A percentile compares a stretch with the other conserved stretches of the same genome.
phyloP scores from a whole-genome alignment of 352 stramenopile genomes.

The Hyaloperonospora arabidopsidis region DNA sequence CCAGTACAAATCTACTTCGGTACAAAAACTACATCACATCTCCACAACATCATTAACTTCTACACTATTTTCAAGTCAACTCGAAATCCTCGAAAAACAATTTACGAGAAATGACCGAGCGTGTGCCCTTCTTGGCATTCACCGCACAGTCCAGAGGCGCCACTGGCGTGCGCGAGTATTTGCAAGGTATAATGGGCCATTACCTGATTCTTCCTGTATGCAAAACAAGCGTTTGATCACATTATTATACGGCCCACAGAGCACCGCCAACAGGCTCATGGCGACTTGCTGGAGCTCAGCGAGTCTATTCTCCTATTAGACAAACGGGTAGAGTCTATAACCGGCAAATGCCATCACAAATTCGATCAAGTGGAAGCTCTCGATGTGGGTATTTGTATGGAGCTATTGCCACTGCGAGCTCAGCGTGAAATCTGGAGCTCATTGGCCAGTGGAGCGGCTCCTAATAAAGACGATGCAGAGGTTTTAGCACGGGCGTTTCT shows the following conservation, averaged over 20 bases:
- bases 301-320: constrained; percentile 16
- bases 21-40: too few species aligned
- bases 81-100: too few species aligned
- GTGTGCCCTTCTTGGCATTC: constrained; percentile 28
- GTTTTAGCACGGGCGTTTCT: constrained; percentile 24
- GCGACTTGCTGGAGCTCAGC: constrained; percentile 31
- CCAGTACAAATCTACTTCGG: too few species aligned
- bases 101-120: too few species aligned
- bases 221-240: too few species aligned
- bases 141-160: constrained; percentile 34
- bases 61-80: too few species aligned
- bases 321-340: background rate
- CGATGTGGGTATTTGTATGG: constrained; percentile 34
- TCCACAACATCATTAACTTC: too few species aligned
- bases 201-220: background rate
- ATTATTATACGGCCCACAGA: constrained; percentile 22
- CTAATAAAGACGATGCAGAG: constrained; percentile 4
- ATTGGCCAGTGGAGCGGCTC: constrained; percentile 26
- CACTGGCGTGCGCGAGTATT: constrained; percentile 30
- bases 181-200: constrained; percentile 24
- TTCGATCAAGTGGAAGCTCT: background rate
- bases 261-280: constrained; percentile 23
- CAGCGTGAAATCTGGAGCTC: constrained; percentile 63
- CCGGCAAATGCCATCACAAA: too few species aligned
- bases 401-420: constrained; percentile 29